A percentile compares a stretch with the other conserved stretches of the same genome.
Conservation (phyloP, 2,329 filamentous ascomycete genomes). For the Colletotrichum sublineola region DNA sequence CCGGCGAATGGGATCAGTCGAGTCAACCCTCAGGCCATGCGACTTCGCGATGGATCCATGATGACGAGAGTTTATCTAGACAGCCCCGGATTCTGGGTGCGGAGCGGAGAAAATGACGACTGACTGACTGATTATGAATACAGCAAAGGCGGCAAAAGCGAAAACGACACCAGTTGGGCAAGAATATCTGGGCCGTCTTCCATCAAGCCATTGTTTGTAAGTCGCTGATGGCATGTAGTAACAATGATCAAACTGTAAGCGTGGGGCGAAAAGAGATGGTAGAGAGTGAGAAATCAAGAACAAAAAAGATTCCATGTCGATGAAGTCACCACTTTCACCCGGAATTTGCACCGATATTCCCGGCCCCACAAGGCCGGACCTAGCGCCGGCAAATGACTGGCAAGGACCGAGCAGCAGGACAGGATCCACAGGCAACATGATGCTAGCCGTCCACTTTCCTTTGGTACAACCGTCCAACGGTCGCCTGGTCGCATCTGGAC, state of each 20-base stretch:
- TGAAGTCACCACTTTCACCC: constrained; percentile 41
- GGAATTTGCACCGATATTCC: constrained; percentile 30
- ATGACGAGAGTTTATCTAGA: constrained; percentile 9
- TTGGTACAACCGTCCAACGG: constrained; percentile 20
- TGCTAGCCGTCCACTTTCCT: background rate
- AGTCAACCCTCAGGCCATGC: constrained; percentile 7
- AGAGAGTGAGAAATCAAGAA: background rate
- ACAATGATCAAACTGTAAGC: background rate
- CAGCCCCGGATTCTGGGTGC: background rate
- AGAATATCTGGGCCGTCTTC: background rate
- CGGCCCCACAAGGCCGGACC: constrained; percentile 32
- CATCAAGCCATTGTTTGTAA: background rate
- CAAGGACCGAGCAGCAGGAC: background rate
- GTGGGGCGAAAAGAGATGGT: background rate
- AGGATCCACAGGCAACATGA: background rate
- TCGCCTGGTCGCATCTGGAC: background rate
- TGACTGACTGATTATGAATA: background rate
- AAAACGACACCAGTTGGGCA: background rate
- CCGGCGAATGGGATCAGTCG: constrained; percentile 1
- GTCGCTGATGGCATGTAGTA: background rate
- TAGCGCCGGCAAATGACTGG: constrained; percentile 33
- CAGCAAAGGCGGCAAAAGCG: background rate
- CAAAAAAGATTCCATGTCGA: constrained; percentile 18
- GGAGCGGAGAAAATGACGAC: background rate
- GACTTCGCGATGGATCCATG: constrained; percentile 24